Percentiles rank a stretch among this genome's conserved stretches.
phyloP scores from a whole-genome alignment of 768 basidiomycete species.

The Tricholoma furcatifolium region DNA sequence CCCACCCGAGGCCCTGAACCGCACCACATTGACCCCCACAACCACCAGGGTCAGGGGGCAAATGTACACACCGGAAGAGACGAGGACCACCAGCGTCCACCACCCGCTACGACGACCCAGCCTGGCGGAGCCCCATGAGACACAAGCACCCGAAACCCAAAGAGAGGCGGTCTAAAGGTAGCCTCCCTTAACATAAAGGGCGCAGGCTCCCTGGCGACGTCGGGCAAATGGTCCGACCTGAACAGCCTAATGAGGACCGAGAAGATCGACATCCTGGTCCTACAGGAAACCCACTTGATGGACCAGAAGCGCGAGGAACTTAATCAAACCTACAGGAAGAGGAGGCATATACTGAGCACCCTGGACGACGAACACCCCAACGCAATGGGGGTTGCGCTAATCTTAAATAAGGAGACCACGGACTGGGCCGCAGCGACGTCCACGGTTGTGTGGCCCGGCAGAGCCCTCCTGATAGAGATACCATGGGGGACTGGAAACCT shows the following conservation, averaged over 20 bases:
- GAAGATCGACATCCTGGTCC: slow-evolving; percentile 23
- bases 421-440: slow-evolving; percentile 7
- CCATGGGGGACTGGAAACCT: slow-evolving; percentile 2
- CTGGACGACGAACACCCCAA: slow-evolving; percentile 14
- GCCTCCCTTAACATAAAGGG: slow-evolving; percentile 28
- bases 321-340: not conserved
- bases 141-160: too few relatives aligned
- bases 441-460: not conserved
- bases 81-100: too few relatives aligned
- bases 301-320: slow-evolving; percentile 7
- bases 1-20: too few relatives aligned
- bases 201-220: not conserved
- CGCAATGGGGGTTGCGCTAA: slow-evolving; percentile 28
- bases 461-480: not conserved
- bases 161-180: too few relatives aligned
- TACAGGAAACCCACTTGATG: slow-evolving; percentile 32
- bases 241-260: slow-evolving; percentile 24
- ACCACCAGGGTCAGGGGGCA: too few relatives aligned
- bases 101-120: too few relatives aligned
- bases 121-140: too few relatives aligned
- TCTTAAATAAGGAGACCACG: slow-evolving; percentile 21
- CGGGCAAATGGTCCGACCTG: slow-evolving; percentile 23
- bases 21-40: too few relatives aligned
- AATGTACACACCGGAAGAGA: too few relatives aligned
- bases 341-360: slow-evolving; percentile 19